Conservation (phyloP, 2,329 filamentous ascomycete species). For the Apiospora kogelbergensis region DNA sequence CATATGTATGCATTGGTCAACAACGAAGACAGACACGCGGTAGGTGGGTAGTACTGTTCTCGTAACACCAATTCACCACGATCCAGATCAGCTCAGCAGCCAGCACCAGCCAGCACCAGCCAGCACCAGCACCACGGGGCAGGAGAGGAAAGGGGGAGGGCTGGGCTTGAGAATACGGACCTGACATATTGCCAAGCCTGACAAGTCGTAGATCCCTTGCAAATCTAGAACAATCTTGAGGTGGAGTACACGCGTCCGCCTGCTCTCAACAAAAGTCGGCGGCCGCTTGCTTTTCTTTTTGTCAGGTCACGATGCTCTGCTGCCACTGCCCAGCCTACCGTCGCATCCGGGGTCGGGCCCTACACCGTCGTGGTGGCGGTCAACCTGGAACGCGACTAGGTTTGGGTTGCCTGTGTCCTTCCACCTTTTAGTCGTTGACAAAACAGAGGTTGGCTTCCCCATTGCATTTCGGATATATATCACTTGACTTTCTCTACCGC, state of each 20-base stretch:
- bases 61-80: background rate
- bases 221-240: background rate
- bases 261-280: background rate
- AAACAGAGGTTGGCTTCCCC: too few species aligned
- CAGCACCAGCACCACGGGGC: too few species aligned
- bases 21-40: too few species aligned
- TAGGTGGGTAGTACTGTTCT: background rate
- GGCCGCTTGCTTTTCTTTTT: constrained; percentile 1
- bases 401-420: background rate
- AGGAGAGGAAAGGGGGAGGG: background rate
- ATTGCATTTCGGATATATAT: background rate
- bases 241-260: constrained; percentile 1
- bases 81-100: background rate
- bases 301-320: background rate
- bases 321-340: background rate
- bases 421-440: too few species aligned
- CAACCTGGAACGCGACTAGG: background rate
- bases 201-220: constrained; percentile 3
- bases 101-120: too few species aligned
- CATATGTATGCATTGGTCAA: background rate
- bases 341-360: background rate
- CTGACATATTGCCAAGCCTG: background rate
- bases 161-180: background rate
- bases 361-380: background rate
- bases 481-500: background rate